These are phyloP conservation scores for Ochetophila trinervis DNA, from an alignment of 306 rosid genomes.

Conservation along the genomic window DNA sequence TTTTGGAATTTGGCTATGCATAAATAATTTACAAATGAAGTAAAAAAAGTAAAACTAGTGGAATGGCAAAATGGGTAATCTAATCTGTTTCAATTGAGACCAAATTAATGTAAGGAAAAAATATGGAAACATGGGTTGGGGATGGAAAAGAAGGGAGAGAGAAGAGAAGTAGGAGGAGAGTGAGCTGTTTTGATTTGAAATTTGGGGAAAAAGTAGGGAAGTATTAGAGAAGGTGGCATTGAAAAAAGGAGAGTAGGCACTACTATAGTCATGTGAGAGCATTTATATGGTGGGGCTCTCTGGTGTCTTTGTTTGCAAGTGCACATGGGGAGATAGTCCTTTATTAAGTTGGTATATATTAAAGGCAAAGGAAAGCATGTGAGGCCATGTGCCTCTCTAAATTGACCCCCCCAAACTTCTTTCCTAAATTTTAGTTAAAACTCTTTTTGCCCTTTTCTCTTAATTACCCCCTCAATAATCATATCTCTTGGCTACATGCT, in stretches of 20 bases:
- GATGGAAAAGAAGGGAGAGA: background rate
- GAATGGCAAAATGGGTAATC: too few species aligned
- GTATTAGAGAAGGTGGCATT: constrained; percentile 27
- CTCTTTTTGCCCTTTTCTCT: background rate
- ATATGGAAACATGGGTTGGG: background rate
- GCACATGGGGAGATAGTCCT: constrained; percentile 67
- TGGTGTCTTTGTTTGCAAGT: constrained; percentile 46
- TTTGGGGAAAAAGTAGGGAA: constrained; percentile 19
- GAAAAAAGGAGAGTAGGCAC: constrained; percentile 29
- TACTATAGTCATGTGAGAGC: constrained; percentile 61
- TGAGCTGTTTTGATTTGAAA: constrained; percentile 65
- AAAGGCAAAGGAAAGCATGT: constrained; percentile 55
- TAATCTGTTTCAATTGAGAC: too few species aligned
- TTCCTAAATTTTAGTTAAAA: constrained; percentile 28
- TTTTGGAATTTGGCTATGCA: too few species aligned
- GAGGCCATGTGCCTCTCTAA: constrained; percentile 70
- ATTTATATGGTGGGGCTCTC: constrained; percentile 68
- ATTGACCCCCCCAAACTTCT: constrained; percentile 34
- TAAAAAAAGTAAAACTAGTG: too few species aligned
- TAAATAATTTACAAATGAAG: too few species aligned
- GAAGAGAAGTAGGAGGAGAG: constrained; percentile 1
- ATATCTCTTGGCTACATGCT: too few species aligned
- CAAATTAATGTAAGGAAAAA: too few species aligned
- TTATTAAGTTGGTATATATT: constrained; percentile 37
- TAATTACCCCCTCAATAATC: background rate